These are phyloP conservation scores for Mycocentrospora acerina DNA, from an alignment of 2,329 filamentous ascomycete species.

Conservation along the genomic window DNA sequence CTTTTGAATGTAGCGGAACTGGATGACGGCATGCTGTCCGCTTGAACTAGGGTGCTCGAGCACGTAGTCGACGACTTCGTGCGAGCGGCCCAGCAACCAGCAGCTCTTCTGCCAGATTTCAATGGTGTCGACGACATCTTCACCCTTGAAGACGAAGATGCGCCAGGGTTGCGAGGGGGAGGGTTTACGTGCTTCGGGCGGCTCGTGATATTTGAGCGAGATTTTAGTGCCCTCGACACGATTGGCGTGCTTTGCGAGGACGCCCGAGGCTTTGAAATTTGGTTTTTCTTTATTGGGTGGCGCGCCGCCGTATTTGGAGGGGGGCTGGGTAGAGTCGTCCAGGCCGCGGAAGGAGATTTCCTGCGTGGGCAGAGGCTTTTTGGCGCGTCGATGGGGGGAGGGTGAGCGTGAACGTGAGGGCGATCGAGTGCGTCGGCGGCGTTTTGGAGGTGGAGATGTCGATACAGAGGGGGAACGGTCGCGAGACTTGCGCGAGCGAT, in stretches of 20 bases:
- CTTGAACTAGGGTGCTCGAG: conserved; percentile 91
- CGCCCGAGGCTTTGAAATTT: conserved; percentile 79
- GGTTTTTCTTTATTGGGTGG: conserved; percentile 74
- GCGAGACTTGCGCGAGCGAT: conserved; percentile 26
- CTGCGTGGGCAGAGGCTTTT: conserved; percentile 50
- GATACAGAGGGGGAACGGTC: conserved; percentile 29
- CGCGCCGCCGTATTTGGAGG: conserved; percentile 36
- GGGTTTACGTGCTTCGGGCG: conserved; percentile 86
- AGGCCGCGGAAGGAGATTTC: conserved; percentile 47
- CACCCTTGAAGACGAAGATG: conserved; percentile 87
- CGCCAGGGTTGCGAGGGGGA: conserved; percentile 78
- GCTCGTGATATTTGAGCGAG: conserved; percentile 94
- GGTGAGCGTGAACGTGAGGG: conserved; percentile 42
- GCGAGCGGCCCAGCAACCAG: conserved; percentile 86
- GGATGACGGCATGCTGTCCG: conserved; percentile 93
- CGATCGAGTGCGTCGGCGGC: conserved; percentile 34
- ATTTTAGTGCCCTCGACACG: conserved; percentile 73
- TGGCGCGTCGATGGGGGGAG: conserved; percentile 44
- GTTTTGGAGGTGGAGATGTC: conserved; percentile 35
- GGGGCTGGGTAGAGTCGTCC: conserved; percentile 30
- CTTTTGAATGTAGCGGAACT: conserved; percentile 84
- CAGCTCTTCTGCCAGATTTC: conserved; percentile 75
- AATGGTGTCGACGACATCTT: conserved; percentile 78
- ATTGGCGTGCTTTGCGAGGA: conserved; percentile 87
- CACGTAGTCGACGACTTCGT: conserved; percentile 75